Evolutionary conservation across 176 grass and related monocot species (phyloP).

Genomic region (Oryza coarctata): DNA sequence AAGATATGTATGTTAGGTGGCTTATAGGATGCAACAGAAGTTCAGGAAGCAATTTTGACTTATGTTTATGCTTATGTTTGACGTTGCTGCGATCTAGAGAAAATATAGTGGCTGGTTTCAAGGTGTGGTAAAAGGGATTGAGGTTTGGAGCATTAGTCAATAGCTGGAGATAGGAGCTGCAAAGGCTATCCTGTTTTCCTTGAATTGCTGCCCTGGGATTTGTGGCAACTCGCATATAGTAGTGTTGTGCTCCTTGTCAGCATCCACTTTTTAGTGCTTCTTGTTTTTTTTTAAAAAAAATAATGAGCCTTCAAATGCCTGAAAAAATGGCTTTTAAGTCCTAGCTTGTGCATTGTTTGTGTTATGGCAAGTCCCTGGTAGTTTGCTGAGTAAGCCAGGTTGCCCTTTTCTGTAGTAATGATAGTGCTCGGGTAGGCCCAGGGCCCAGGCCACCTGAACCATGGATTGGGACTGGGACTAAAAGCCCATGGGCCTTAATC

Average conservation of each 20-base stretch:
- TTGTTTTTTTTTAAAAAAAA: constrained; percentile 7
- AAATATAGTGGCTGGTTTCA: neutral
- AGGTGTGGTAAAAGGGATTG: neutral
- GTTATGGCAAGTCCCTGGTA: neutral
- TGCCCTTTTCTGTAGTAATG: neutral
- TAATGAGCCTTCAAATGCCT: constrained; percentile 1
- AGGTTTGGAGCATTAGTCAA: neutral
- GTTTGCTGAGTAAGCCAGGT: neutral
- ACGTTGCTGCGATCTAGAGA: neutral
- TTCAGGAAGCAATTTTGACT: neutral
- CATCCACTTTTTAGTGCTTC: neutral
- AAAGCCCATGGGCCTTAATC: neutral
- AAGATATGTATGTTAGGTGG: neutral
- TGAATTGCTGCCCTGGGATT: neutral
- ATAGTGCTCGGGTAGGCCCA: neutral
- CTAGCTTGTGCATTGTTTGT: neutral
- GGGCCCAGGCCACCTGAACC: too few species aligned
- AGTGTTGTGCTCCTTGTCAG: neutral
- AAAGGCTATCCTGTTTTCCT: neutral
- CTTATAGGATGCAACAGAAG: neutral
- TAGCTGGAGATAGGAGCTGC: neutral
- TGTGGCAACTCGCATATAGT: neutral
- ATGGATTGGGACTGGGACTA: neutral
- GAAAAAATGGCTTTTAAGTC: neutral
- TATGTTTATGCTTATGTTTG: neutral